These are phyloP conservation scores for Aspergillus saccharolyticus DNA, from an alignment of 495 filamentous ascomycete genomes.

Conservation along the genomic window DNA sequence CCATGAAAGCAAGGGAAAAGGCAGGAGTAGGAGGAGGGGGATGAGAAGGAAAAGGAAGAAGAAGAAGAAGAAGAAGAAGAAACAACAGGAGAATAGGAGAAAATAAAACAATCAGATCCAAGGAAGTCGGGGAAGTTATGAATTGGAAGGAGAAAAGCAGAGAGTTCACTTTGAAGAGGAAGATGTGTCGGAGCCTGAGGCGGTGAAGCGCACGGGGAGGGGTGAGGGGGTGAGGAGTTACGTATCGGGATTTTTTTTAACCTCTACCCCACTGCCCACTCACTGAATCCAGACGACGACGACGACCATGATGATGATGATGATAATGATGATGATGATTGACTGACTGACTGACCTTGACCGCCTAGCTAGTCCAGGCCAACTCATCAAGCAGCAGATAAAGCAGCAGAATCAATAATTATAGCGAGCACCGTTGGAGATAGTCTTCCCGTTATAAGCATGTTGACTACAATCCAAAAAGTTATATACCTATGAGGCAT, in stretches of 20 bases:
- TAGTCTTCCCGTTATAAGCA: too few relatives aligned
- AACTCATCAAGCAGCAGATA: too few relatives aligned
- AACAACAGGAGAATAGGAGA: slow-evolving; percentile 18
- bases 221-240: too few relatives aligned
- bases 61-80: slow-evolving; percentile 19
- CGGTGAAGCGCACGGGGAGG: not conserved
- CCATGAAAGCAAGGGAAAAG: slow-evolving; percentile 17
- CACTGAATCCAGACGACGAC: too few relatives aligned
- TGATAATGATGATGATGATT: not conserved
- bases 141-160: too few relatives aligned
- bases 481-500: too few relatives aligned
- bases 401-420: too few relatives aligned
- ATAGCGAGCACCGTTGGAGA: too few relatives aligned
- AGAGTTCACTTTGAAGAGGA: slow-evolving; percentile 23
- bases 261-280: not conserved
- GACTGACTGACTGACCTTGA: too few relatives aligned
- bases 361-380: too few relatives aligned
- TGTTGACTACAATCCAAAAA: not conserved
- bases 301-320: not conserved
- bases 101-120: slow-evolving; percentile 21
- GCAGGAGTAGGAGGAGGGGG: slow-evolving; percentile 5
- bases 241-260: not conserved
- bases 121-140: slow-evolving; percentile 26
- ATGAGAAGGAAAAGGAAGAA: slow-evolving; percentile 18
- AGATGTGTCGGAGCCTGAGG: not conserved